These are phyloP conservation scores for Globisporangium radiosum DNA, from an alignment of 352 stramenopile species.

Conservation along the genomic window DNA sequence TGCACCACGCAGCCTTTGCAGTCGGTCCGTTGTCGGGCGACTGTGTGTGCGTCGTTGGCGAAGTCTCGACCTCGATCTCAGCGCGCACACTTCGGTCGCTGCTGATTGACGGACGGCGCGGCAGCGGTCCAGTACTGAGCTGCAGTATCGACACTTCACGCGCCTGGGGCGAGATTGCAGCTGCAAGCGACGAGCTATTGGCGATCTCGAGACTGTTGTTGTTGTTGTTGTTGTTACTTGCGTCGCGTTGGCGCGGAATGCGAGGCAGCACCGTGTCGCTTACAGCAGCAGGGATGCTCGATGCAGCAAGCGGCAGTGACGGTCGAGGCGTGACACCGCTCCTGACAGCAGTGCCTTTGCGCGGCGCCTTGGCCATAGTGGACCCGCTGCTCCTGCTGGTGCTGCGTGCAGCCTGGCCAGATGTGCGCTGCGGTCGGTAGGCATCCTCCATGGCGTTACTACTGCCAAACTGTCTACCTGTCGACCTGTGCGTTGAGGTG, in stretches of 20 bases:
- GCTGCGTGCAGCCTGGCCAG: slow-evolving; percentile 3
- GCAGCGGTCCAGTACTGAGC: slow-evolving; percentile 1
- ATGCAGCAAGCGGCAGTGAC: slow-evolving; percentile 2
- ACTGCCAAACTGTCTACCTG: neutral
- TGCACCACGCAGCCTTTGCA: slow-evolving; percentile 50
- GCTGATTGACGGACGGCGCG: neutral
- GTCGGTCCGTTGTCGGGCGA: slow-evolving; percentile 7
- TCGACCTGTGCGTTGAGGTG: no score
- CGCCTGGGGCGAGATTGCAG: slow-evolving; percentile 22
- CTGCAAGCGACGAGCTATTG: slow-evolving; percentile 10
- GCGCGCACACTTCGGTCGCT: neutral
- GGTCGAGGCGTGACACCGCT: slow-evolving; percentile 20
- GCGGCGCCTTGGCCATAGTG: neutral
- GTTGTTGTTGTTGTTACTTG: slow-evolving; percentile 6
- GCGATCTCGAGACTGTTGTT: slow-evolving; percentile 10
- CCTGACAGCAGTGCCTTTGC: neutral
- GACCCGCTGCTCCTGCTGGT: no score
- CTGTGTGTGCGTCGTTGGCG: slow-evolving; percentile 25
- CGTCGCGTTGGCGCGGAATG: slow-evolving; percentile 23
- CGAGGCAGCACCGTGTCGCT: slow-evolving; percentile 25
- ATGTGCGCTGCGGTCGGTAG: neutral
- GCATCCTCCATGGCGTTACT: slow-evolving; percentile 1
- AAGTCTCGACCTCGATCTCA: slow-evolving; percentile 16
- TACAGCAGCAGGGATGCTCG: neutral
- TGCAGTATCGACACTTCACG: slow-evolving; percentile 18